Base-by-base conservation (phyloP, 345 rosid genomes). In the Moringa oleifera region DNA sequence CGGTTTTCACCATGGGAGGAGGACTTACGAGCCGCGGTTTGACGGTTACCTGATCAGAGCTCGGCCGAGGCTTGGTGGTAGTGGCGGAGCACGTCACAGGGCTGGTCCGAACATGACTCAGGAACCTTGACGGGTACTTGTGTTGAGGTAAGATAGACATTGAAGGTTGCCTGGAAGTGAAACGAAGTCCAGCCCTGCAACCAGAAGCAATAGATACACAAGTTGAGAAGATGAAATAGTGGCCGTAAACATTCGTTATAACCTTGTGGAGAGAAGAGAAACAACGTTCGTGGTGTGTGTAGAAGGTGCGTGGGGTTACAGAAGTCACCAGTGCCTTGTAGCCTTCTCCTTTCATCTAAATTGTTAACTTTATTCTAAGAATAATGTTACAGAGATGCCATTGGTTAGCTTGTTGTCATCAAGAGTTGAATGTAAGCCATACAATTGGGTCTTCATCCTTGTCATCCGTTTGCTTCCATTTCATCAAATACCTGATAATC, bases 131-230 rank as follows among this genome's bases (percentile, higher is more conserved):
- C 2, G 80, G 74, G 80, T 20, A 79, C 62, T 69, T 79, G 64
- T 79, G 72, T 37, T 79, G 87, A 31, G 74, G 71, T 15, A 85
- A 72, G 73, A 66, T 64, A 25, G 92, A 79, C 95, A 90, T 90
- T 55, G 75, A 62, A 54, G 61, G 59, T 22, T 47, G 33, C 33
- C 8, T 24, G 65, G 63, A 68, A 62, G 53, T 17, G 62, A 57
- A 23, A 24, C 1, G 8, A 2, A 7, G 13, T 4, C 2, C 10
- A 33, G 11, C 37, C 37, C 5, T 33, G 62, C 0, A 56, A 6
- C 2, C 24, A 16, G 21, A 52, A 33, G 52, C 18, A 41, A 19
- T 25, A 57, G 23, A 64, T 36, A 47, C 28, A 41, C 0, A 63
- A 47, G 25, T 23, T 13, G 52, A 63, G 36, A 57, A 15, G 53